phyloP scores from a whole-genome alignment of 116 monocot species.

The Dioscorea cayenensis region DNA sequence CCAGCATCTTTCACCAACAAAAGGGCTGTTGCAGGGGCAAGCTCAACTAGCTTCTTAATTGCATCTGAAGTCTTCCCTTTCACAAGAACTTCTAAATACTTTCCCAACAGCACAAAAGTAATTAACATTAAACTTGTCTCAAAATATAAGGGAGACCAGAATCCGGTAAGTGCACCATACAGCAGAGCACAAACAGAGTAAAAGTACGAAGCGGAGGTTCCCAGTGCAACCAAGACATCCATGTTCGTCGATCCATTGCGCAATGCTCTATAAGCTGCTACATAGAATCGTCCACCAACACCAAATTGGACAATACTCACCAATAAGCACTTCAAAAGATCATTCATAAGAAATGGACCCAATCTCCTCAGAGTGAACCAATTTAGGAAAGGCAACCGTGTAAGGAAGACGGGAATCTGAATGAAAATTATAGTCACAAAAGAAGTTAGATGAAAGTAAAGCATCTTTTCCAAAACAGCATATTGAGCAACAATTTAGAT shows the following conservation, averaged over 20 bases:
- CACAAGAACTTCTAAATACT: constrained; percentile 91
- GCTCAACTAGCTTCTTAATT: constrained; percentile 94
- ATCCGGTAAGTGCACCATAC: constrained; percentile 62
- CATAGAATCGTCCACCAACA: constrained; percentile 86
- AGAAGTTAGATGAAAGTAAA: neutral
- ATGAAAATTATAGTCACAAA: neutral
- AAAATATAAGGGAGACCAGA: constrained; percentile 76
- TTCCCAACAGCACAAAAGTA: constrained; percentile 97
- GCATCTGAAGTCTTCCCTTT: constrained; percentile 96
- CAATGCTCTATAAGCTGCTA: constrained; percentile 86
- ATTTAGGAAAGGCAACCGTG: constrained; percentile 33
- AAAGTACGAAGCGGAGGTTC: constrained; percentile 88
- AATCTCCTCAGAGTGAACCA: constrained; percentile 33
- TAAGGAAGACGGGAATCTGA: constrained; percentile 81
- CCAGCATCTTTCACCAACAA: constrained; percentile 75
- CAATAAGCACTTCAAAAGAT: constrained; percentile 56
- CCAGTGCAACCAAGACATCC: constrained; percentile 92
- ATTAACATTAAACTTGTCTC: constrained; percentile 98
- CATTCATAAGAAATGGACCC: constrained; percentile 71
- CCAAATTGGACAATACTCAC: constrained; percentile 76
- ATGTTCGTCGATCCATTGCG: constrained; percentile 88
- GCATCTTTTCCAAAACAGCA: neutral
- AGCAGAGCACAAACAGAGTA: constrained; percentile 84
- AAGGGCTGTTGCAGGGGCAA: constrained; percentile 86
- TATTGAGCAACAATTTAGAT: neutral